Base-by-base conservation (phyloP, 2,329 filamentous ascomycete genomes). In the Sporothrix inflata region DNA sequence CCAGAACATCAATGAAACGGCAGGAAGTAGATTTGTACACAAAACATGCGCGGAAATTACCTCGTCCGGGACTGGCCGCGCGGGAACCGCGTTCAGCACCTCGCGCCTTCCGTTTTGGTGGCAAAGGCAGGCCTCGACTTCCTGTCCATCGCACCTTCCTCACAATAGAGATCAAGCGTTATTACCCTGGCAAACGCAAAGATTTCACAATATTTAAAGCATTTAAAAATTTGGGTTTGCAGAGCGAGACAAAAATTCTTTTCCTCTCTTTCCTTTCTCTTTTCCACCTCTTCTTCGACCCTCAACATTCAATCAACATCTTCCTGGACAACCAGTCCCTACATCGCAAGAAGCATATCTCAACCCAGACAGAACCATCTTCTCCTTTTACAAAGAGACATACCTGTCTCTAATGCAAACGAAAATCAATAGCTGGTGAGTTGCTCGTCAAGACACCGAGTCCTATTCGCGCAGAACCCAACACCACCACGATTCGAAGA, bases 31-130 rank as follows among this genome's bases (percentile, higher is more conserved):
- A 27, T 4, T 65, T 14, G 8, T 14, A 19, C 40, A 1, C 4
- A 24, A 19, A 45, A 6, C 24, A 5, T 42, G n/a, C 4, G n/a
- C 14, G 38, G 16, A 12, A 27, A 21, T 12, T 27, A 45, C 60
- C 4, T 45, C 34, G 21, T 27, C 12, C 60, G 60, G 38, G 38
- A 45, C 21, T 1, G 34, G 6, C 42, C 14, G n/a, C 30, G 8
- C 11, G 65, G 63, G 21, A 30, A 40, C 8, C 45, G 24, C 4
- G 12, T 40, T 38, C 21, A 24, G 11, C 7, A 14, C 19, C 11
- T 69, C 51, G 67, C 40, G 45, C 67, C 67, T 69, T 69, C 67
- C 38, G 67, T 45, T 30, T 57, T 47, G n/a, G 67, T 45, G 51
- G 38, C 34, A 57, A 57, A 14, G 24, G 4, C 38, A 53, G 24